Conservation (phyloP, 1,284 basidiomycete genomes). For the Cutaneotrichosporon sp. region DNA sequence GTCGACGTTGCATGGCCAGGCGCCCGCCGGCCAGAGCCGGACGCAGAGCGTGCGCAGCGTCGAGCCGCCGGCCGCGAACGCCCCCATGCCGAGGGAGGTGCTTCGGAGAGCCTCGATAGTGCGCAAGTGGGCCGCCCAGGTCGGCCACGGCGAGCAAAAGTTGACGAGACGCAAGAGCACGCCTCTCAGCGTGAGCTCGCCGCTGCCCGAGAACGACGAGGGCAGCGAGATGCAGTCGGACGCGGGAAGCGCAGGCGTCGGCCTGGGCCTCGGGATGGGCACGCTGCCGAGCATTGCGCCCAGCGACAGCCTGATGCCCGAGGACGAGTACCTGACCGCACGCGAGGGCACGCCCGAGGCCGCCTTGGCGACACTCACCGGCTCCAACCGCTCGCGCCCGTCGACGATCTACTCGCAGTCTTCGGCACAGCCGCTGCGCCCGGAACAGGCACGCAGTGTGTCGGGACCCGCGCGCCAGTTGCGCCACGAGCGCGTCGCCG, state of each 20-base stretch:
- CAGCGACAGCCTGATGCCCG: not conserved
- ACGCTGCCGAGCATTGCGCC: not conserved
- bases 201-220: not conserved
- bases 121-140: constrained; percentile 25
- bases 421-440: not conserved
- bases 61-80: constrained; percentile 4
- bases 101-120: constrained; percentile 22
- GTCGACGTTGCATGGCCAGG: not conserved
- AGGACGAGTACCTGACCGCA: not conserved
- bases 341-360: constrained; percentile 10
- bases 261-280: constrained; percentile 9
- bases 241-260: not conserved
- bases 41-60: constrained; percentile 1
- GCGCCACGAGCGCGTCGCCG: constrained; percentile 16
- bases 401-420: not conserved
- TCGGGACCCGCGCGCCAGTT: not conserved
- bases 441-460: not conserved
- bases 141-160: constrained; percentile 6
- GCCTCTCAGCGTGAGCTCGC: not conserved
- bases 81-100: not conserved
- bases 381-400: not conserved
- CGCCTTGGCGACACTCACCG: constrained; percentile 6
- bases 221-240: not conserved
- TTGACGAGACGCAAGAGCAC: constrained; percentile 2
- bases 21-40: not conserved